Evolutionary conservation across 768 basidiomycete genomes (phyloP).

Genomic region (Suillus americanus): DNA sequence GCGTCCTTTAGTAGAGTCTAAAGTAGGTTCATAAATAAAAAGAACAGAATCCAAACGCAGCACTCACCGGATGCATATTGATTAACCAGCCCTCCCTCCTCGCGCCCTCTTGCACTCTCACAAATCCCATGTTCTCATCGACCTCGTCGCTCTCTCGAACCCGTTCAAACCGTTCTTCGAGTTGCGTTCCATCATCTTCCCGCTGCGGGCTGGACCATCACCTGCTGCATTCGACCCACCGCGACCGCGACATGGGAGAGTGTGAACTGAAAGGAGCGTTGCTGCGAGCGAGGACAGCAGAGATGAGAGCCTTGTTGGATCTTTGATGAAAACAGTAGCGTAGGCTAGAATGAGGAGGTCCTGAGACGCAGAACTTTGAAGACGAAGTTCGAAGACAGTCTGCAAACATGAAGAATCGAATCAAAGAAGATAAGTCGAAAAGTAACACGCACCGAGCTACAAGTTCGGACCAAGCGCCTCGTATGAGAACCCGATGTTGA

Average conservation of each 20-base stretch:
- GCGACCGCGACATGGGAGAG: conserved; percentile 42
- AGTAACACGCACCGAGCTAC: no score
- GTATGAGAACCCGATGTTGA: no score
- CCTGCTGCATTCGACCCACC: conserved; percentile 36
- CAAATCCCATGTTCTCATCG: conserved; percentile 92
- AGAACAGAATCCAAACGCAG: not conserved
- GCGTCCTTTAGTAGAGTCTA: conserved; percentile 88
- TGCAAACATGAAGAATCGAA: no score
- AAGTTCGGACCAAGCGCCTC: no score
- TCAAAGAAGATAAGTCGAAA: no score
- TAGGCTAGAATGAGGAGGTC: no score
- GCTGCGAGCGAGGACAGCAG: no score
- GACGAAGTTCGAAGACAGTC: no score
- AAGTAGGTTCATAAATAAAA: not conserved
- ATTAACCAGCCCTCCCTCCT: conserved; percentile 90
- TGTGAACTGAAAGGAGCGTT: no score
- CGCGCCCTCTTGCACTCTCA: conserved; percentile 73
- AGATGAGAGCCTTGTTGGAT: no score
- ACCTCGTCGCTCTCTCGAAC: conserved; percentile 77
- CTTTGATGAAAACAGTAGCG: no score
- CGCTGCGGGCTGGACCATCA: conserved; percentile 62
- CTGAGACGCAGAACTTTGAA: no score
- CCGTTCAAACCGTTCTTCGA: conserved; percentile 84
- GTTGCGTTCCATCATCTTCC: conserved; percentile 88
- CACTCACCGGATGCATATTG: conserved; percentile 95